Evolutionary conservation across 169 alveolate species (phyloP), one percentile per base, ranked within the genome.

Genomic region (Plasmodium billcollinsi): DNA sequence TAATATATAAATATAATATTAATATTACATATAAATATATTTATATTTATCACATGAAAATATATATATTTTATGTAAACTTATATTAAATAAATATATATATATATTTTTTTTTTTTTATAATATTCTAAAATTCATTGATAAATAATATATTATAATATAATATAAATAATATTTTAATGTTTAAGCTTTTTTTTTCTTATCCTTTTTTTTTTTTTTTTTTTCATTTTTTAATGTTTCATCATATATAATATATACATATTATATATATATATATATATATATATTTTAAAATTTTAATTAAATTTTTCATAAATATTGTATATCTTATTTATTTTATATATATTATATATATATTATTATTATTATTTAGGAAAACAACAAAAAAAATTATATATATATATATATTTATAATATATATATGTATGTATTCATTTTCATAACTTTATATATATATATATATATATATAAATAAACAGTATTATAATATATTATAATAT

Each of bases 271-370:
- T 33, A 33, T 33, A 33, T 33, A 39, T 39, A 39, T 39, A 39
- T n/a, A 52, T 56, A 56, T 58, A 76, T 52, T 20, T 65, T 66
- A 26, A 75, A 47, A 50, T 74, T 65, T 50, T 76, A 76, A 76
- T 76, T 76, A 76, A 65, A 76, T 21, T 50, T 65, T 76, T 66
- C 74, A 65, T 43, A 76, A 50, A 50, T 20, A 67, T 67, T 67
- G 56, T 67, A 29, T 56, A 67, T 29, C 29, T 67, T 67, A 33
- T 5, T 14, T 33, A 7, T 12, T 7, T 4, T 39, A 67, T 33
- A 66, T 66, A 71, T 5, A 11, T 18, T 67, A 8, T 67, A 39
- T 67, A 15, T 67, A 14, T 67, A 45, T 67, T 26, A 15, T 39
- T 65, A 15, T 39, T 65, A 39, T 39, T 39, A 39, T 39, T 39